Conservation (phyloP, 2,329 filamentous ascomycete genomes). For the Trichoderma polysporum region DNA sequence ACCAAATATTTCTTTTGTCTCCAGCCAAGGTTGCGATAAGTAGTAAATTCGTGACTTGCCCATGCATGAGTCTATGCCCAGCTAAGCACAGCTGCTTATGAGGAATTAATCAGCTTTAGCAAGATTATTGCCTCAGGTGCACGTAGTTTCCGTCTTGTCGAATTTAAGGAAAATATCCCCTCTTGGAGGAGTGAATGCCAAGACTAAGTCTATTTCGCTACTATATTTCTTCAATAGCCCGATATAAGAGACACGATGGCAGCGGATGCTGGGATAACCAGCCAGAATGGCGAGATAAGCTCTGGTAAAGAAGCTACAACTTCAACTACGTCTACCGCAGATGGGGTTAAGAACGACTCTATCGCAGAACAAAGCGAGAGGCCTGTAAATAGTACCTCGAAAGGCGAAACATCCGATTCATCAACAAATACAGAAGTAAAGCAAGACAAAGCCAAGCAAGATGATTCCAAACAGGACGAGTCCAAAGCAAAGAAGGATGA, state of each 20-base stretch:
- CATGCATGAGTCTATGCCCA: slow-evolving; percentile 2
- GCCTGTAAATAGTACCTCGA: neutral
- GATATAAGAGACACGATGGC: neutral
- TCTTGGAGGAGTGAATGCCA: neutral
- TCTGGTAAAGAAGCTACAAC: neutral
- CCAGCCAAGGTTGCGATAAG: neutral
- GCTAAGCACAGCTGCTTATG: neutral
- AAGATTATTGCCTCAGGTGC: no score
- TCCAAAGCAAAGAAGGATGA: neutral
- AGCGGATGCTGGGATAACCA: neutral
- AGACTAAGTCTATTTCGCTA: neutral
- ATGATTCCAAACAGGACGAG: neutral
- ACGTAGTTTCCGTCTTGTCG: neutral
- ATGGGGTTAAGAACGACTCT: neutral
- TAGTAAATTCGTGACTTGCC: neutral
- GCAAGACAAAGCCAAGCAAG: neutral
- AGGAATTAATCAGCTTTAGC: neutral
- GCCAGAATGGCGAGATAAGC: neutral
- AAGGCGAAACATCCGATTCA: neutral
- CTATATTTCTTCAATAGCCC: neutral
- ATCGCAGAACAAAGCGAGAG: neutral
- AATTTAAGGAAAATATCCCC: neutral
- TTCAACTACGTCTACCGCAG: neutral
- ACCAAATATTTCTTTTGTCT: neutral
- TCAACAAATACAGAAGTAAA: neutral